These are phyloP conservation scores for Simplicillium aogashimaense DNA, from an alignment of 2,329 filamentous ascomycete genomes.

Conservation along the genomic window DNA sequence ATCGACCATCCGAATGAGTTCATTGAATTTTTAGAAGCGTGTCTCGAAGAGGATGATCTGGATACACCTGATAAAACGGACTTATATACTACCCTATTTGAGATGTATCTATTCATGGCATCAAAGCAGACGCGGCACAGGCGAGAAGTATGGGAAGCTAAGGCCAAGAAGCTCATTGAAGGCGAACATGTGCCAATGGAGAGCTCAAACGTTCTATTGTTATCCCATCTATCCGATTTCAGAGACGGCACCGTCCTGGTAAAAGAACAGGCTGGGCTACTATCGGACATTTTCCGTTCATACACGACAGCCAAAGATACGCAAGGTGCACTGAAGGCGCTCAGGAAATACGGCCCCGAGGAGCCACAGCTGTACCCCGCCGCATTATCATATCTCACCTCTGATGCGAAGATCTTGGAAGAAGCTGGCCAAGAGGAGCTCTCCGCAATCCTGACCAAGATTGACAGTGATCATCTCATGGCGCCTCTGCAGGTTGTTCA, in stretches of 20 bases:
- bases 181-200: constrained; percentile 76
- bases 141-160: constrained; percentile 76
- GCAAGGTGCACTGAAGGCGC: constrained; percentile 74
- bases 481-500: constrained; percentile 95
- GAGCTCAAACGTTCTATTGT: constrained; percentile 83
- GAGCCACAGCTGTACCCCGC: constrained; percentile 90
- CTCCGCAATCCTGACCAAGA: constrained; percentile 68
- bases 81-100: constrained; percentile 88
- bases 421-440: constrained; percentile 81
- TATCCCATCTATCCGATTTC: constrained; percentile 89
- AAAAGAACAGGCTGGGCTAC: constrained; percentile 82
- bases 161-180: constrained; percentile 82
- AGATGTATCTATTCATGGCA: constrained; percentile 94
- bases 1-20: constrained; percentile 91
- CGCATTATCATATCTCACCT: constrained; percentile 87
- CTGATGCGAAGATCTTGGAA: constrained; percentile 66
- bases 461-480: constrained; percentile 86
- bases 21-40: constrained; percentile 84
- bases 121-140: constrained; percentile 58
- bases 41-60: constrained; percentile 62
- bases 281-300: constrained; percentile 93
- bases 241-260: constrained; percentile 84
- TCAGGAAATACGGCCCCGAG: constrained; percentile 83
- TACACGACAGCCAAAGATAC: constrained; percentile 92
- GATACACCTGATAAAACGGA: constrained; percentile 69